phyloP scores from a whole-genome alignment of 225 moss, liverwort and hornwort genomes.

The Pleurozium schreberi region DNA sequence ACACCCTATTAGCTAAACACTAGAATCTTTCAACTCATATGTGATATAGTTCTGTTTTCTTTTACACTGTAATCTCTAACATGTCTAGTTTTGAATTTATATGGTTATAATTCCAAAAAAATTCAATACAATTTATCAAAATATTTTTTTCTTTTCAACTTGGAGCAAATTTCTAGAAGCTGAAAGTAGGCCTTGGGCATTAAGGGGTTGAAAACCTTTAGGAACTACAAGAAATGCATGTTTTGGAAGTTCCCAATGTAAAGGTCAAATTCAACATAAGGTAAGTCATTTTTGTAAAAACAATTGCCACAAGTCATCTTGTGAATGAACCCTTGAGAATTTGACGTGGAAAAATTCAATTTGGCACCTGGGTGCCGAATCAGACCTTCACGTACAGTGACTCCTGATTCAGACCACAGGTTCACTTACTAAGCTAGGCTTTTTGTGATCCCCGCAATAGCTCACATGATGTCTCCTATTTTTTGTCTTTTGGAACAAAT shows the following conservation, averaged over 20 bases:
- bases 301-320: background rate
- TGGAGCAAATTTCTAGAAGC: no score
- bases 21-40: no score
- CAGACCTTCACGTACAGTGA: background rate
- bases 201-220: background rate
- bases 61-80: no score
- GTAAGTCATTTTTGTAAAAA: background rate
- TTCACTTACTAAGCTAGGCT: no score
- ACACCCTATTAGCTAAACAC: no score
- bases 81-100: no score
- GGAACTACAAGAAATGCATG: rapidly evolving
- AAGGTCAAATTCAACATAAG: background rate
- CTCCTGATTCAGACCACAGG: background rate
- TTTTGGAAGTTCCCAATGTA: background rate
- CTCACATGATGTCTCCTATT: background rate
- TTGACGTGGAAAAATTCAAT: background rate
- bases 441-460: background rate
- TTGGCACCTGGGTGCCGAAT: background rate
- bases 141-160: no score
- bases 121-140: no score
- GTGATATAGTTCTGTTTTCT: no score
- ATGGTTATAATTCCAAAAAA: no score
- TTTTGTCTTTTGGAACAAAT: background rate
- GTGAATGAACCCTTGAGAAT: background rate
- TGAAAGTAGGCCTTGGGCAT: no score